Conservation (phyloP, 805 yeast species). For the Candida alai region DNA sequence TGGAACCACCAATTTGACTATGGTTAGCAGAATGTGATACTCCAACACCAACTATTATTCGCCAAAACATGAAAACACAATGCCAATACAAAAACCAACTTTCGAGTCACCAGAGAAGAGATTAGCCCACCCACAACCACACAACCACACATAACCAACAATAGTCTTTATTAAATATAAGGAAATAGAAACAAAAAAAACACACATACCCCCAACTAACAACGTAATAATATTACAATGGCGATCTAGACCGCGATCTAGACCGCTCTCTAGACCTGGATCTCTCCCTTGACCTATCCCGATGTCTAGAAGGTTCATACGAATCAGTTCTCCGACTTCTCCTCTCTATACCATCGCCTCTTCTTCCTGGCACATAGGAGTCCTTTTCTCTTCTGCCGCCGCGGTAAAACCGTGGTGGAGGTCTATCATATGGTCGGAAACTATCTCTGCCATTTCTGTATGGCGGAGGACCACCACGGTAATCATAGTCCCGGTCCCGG, state of each 20-base stretch:
- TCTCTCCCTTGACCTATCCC: slow-evolving; percentile 11
- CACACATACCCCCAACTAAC: too few relatives aligned
- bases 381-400: slow-evolving; percentile 8
- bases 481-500: slow-evolving; percentile 3
- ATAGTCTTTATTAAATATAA: too few relatives aligned
- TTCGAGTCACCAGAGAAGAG: too few relatives aligned
- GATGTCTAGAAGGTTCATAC: slow-evolving; percentile 9
- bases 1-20: too few relatives aligned
- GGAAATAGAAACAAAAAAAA: too few relatives aligned
- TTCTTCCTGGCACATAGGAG: slow-evolving; percentile 12
- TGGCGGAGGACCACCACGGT: slow-evolving; percentile 4
- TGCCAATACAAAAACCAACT: too few relatives aligned
- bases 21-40: too few relatives aligned
- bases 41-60: too few relatives aligned
- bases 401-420: slow-evolving; percentile 7
- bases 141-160: too few relatives aligned
- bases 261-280: slow-evolving; percentile 9
- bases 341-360: slow-evolving; percentile 4
- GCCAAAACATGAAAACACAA: too few relatives aligned
- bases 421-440: slow-evolving; percentile 8
- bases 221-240: slow-evolving; percentile 3
- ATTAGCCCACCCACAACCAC: too few relatives aligned
- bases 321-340: slow-evolving; percentile 11
- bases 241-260: too few relatives aligned
- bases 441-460: slow-evolving; percentile 10